Base-by-base conservation (phyloP, 345 rosid species). In the Noccaea caerulescens region DNA sequence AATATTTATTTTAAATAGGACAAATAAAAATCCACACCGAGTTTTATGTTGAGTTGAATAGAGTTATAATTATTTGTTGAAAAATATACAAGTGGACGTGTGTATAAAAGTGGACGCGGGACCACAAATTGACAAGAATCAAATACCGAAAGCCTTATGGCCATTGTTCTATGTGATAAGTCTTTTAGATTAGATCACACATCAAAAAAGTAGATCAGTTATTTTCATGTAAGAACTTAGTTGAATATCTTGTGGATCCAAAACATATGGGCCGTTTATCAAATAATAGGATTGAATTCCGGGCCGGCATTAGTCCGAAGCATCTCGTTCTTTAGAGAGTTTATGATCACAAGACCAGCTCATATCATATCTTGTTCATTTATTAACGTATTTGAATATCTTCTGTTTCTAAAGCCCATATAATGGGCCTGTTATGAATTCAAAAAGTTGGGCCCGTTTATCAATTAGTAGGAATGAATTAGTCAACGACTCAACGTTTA, bases 61-160 rank as follows among this genome's bases (percentile, higher is more conserved):
- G 30, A 27, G 30, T 1, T 0, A 54, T 12, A 27, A 7, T 7
- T 54, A 3, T 54, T 42, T 7, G 30, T 8, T 27, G 1, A 13
- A 43, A 43, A 14, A 18, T 12, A 32, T 13, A 58, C 14, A 11
- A 51, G 41, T 62, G 38, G 41, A 55, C 56, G 58, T 36, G 64
- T 37, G 32, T 25, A 50, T 57, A 32, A 49, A 73, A 58, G 47
- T 33, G 5, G 32, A 66, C 30, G 43, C 20, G 7, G 77, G 62
- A 66, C 72, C 68, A 58, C 62, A 10, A 3, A 3, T 8, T 33
- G 16, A 27, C 6, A 37, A 34, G 71, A 73, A 66, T 66, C 77
- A 66, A 66, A 73, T 73, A 20, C 66, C 54, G 39, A 57, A 66
- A 66, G 67, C 39, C 67, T 30, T 58, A 3, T 73, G 54, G 53